phyloP scores from a whole-genome alignment of 495 filamentous ascomycete genomes.

The Hypoxylon trugodes region DNA sequence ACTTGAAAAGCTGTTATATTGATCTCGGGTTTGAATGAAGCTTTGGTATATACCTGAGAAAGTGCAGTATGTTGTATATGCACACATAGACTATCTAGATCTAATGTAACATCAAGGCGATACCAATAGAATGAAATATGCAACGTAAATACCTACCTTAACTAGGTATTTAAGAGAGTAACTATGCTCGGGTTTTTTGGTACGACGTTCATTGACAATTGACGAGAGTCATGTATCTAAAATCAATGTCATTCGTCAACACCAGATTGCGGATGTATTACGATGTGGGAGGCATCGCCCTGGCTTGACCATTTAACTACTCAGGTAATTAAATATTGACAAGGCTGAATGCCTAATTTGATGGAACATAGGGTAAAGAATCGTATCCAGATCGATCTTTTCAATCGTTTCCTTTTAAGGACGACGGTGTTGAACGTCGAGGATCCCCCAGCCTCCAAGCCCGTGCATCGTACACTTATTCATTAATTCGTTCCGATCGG shows the following conservation, averaged over 20 bases:
- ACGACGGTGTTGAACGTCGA: not conserved
- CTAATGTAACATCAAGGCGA: not conserved
- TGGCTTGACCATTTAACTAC: too few relatives aligned
- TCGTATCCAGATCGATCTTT: not conserved
- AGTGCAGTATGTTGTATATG: not conserved
- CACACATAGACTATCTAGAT: not conserved
- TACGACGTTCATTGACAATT: constrained; percentile 4
- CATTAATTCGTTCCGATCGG: too few relatives aligned
- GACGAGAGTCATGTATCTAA: constrained; percentile 13
- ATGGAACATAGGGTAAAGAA: not conserved
- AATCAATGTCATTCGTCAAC: constrained; percentile 14
- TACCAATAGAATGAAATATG: not conserved
- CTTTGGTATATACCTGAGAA: constrained; percentile 14
- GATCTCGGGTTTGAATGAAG: not conserved
- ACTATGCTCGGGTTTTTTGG: too few relatives aligned
- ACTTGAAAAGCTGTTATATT: not conserved
- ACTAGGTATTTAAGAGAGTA: too few relatives aligned
- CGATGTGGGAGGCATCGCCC: constrained; percentile 17
- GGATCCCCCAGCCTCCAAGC: too few relatives aligned
- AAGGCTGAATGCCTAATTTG: not conserved
- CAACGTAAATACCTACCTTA: not conserved
- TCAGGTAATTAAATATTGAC: constrained; percentile 2
- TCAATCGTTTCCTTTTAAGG: not conserved
- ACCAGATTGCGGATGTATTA: constrained; percentile 14
- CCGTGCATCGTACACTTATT: constrained; percentile 7